Evolutionary conservation across 2,329 filamentous ascomycete species (phyloP), one percentile per base, ranked within the genome.

Genomic region (Fusarium hostae): DNA sequence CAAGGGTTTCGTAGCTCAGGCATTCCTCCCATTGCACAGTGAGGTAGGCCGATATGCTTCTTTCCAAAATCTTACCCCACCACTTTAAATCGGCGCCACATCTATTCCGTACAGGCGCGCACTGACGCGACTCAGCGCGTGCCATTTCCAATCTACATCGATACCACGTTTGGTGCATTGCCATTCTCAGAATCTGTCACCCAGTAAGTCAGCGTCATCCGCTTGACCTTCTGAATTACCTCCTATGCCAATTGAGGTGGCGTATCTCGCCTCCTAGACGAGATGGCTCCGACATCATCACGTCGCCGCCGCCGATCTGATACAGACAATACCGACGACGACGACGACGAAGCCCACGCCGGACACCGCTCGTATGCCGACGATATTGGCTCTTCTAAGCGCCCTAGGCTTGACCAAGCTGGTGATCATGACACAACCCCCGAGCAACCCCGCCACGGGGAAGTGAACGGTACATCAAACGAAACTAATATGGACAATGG

Each of bases 241-340:
- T 40, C 11, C 24, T 48, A 15, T 39, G 24, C 34, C 34, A 11
- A 43, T 39, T 30, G 20, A 60, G 43, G 34, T 37, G 32, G 11
- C 18, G 24, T 34, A 22, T 35, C 54, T 40, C 22, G 13, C 20
- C 22, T 22, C 34, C 40, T 41, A 48, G 40, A 60, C 68, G 70
- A 59, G 26, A 82, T 82, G 80, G 66, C 75, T 45, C 74, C 74
- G 26, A 57, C 69, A 39, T 72, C 75, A 24, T 78, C 77, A 48
- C 78, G 83, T 60, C 85, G 85, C 50, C 84, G 85, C 24, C 80
- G 83, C 63, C 84, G 85, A 58, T 79, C 81, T 26, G 79, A 80
- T 15, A 80, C 80, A 44, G 82, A 86, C 30, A 81, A 83, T n/a
- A 78, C 80, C 16, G 80, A 82, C 47, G 79, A 52, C 22, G 30